These are phyloP conservation scores for Fusarium incarnatum DNA, from an alignment of 2,329 filamentous ascomycete species.

Conservation along the genomic window DNA sequence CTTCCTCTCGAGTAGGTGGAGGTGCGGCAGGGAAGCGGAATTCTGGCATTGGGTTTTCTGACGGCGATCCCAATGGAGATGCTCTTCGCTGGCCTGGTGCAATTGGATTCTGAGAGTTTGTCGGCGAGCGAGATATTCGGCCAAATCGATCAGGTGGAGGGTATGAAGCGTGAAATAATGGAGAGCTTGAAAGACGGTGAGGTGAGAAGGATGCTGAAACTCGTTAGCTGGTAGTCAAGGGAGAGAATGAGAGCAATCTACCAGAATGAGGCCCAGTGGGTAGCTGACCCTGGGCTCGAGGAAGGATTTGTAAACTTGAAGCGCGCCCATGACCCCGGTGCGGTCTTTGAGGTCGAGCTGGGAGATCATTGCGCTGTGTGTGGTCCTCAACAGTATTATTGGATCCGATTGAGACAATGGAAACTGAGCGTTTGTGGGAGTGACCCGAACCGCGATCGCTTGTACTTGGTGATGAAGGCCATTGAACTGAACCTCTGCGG, in stretches of 20 bases:
- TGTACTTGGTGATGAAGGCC: slow-evolving; percentile 52
- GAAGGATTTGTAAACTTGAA: slow-evolving; percentile 79
- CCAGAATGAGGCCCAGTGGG: slow-evolving; percentile 54
- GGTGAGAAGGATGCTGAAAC: slow-evolving; percentile 53
- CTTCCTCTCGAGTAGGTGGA: slow-evolving; percentile 54
- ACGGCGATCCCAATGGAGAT: slow-evolving; percentile 52
- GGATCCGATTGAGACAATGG: slow-evolving; percentile 82
- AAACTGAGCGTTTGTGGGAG: slow-evolving; percentile 79
- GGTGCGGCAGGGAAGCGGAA: slow-evolving; percentile 67
- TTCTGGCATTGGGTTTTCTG: slow-evolving; percentile 62
- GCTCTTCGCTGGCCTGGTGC: slow-evolving; percentile 52
- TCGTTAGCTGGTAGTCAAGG: slow-evolving; percentile 26
- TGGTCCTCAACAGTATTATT: slow-evolving; percentile 62
- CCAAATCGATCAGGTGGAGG: slow-evolving; percentile 63
- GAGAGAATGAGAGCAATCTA: slow-evolving; percentile 46
- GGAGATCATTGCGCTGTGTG: slow-evolving; percentile 56
- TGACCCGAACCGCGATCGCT: slow-evolving; percentile 58
- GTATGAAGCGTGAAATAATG: slow-evolving; percentile 67
- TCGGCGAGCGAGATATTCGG: slow-evolving; percentile 56
- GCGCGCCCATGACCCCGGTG: slow-evolving; percentile 78
- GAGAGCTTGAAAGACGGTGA: slow-evolving; percentile 60
- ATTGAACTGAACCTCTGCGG: slow-evolving; percentile 61
- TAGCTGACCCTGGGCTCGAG: slow-evolving; percentile 57
- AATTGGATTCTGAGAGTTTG: slow-evolving; percentile 60
- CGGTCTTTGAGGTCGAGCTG: slow-evolving; percentile 61